Percentiles rank a stretch among this genome's conserved stretches.
Conservation (phyloP, 1,139 yeast species). For the Torulaspora pretoriensis region DNA sequence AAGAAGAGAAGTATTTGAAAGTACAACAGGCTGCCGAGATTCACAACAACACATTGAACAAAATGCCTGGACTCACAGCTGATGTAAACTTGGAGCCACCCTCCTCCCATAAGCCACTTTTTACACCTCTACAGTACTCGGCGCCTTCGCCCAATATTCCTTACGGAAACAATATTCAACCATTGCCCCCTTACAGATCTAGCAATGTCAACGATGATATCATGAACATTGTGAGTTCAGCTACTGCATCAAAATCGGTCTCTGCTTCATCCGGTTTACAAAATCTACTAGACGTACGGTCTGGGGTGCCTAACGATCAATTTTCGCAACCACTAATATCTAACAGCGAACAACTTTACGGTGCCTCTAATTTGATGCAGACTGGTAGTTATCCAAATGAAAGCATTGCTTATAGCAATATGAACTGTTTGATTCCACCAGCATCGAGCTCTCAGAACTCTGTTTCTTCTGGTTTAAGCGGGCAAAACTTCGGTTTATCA, state of each 20-base stretch:
- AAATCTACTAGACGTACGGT: conserved; percentile 14
- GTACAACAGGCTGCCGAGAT: conserved; percentile 18
- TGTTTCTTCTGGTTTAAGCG: conserved; percentile 3
- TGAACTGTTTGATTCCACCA: conserved; percentile 6
- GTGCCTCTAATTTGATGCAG: conserved; percentile 6
- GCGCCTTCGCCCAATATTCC: conserved; percentile 8
- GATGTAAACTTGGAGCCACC: not conserved
- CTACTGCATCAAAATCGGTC: conserved; percentile 22
- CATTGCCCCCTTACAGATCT: conserved; percentile 4
- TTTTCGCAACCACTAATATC: conserved; percentile 1
- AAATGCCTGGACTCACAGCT: not conserved
- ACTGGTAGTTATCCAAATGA: conserved; percentile 3
- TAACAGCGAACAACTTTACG: conserved; percentile 5
- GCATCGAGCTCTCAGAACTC: conserved; percentile 8
- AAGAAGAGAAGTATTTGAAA: conserved; percentile 29
- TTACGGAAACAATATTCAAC: conserved; percentile 8
- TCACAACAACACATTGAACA: not conserved
- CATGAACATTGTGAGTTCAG: conserved; percentile 30
- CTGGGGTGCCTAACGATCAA: conserved; percentile 2
- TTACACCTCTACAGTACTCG: conserved; percentile 3
- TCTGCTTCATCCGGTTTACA: conserved; percentile 22
- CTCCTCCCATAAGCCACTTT: conserved; percentile 3
- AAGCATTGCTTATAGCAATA: conserved; percentile 6
- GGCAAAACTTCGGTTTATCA: conserved; percentile 8
- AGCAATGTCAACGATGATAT: conserved; percentile 27